phyloP scores from a whole-genome alignment of 768 basidiomycete genomes.

The Filobasidium wieringae region DNA sequence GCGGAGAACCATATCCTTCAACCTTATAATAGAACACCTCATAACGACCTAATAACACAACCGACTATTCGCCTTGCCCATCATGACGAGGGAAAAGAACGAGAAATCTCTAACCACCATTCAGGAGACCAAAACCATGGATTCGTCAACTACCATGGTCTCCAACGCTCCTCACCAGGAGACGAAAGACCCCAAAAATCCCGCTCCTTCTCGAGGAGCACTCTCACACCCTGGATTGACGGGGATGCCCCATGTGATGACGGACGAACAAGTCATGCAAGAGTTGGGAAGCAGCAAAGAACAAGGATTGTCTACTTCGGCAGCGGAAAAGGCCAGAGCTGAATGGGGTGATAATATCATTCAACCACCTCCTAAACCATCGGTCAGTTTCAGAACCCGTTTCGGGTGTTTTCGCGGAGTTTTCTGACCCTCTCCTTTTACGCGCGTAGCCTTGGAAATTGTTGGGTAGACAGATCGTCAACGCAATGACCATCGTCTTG shows the following conservation, averaged over 20 bases:
- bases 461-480: constrained; percentile 11
- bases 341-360: constrained; percentile 15
- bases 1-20: no score
- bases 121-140: not conserved
- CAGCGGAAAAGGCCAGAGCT: not conserved
- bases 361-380: constrained; percentile 11
- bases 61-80: no score
- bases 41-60: no score
- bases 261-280: constrained; percentile 6
- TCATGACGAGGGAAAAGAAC: no score
- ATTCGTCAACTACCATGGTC: not conserved
- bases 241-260: constrained; percentile 2
- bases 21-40: no score
- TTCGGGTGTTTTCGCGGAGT: not conserved
- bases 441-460: constrained; percentile 2
- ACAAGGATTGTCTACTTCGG: constrained; percentile 1
- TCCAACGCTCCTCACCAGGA: not conserved
- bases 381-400: not conserved
- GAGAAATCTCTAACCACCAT: no score
- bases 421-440: not conserved
- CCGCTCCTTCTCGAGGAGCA: not conserved
- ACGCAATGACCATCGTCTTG: constrained; percentile 20
- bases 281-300: constrained; percentile 3
- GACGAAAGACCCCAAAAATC: not conserved
- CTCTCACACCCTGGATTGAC: not conserved